Base-by-base conservation (phyloP, 441 rosid genomes). In the Pelargonium fulgidum region DNA sequence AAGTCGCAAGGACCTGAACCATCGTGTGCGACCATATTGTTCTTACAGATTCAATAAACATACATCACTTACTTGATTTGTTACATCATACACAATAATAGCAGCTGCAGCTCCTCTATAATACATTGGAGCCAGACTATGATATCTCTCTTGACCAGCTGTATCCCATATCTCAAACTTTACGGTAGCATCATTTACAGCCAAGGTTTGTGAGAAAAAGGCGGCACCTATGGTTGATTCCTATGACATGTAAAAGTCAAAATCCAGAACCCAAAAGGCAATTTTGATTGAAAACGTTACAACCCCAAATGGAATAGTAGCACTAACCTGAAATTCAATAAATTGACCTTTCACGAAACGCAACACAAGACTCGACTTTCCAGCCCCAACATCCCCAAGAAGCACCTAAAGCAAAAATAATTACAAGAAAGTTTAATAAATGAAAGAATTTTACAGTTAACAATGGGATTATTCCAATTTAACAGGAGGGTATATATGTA, bases 161-260 rank as follows among this genome's bases (percentile, higher is more conserved):
- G 99, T 94, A 76, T 94, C 99, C 99, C 99, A 94, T 19, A 94
- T 94, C 84, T 94, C 99, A 82, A 94, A 94, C 78, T 92, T 94
- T 5, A 94, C 96, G 16, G 94, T 92, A 0, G 94, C 97, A 72
- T 92, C 98, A 78, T 92, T 92, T 58, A 87, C 97, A 24, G 93
- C 94, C 82, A 94, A 68, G 20, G 96, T 90, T 80, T 94, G 99
- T 22, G 97, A 89, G 81, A 94, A 92, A 71, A 94, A 92, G 26
- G 98, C 98, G 48, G 99, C 99, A 42, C 99, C 99, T 2, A 94
- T 94, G 7, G 99, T 94, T 74, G 98, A 94, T 86, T 94, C 99
- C 99, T 94, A 76, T 10, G 19, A 17, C 26, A 70, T 42, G 69
- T 16, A 66, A 13, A 64, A 36, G 24, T 20, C 16, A 16, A 65